These are phyloP conservation scores for Ophiosphaerella korrae DNA, from an alignment of 2,329 filamentous ascomycete genomes.

Conservation along the genomic window DNA sequence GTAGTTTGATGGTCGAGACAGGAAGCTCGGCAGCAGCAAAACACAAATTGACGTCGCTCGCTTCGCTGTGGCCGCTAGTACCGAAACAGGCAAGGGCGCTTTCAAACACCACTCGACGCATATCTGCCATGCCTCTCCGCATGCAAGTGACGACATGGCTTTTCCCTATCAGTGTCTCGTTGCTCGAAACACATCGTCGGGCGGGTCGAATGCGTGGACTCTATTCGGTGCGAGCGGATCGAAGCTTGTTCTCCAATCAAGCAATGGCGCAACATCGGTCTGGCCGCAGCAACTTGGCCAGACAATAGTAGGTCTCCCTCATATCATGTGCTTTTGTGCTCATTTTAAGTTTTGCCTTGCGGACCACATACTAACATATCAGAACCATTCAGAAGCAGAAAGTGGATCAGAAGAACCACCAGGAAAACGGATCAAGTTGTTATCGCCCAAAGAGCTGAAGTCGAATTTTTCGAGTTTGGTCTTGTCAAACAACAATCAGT, in stretches of 20 bases:
- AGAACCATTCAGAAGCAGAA: slow-evolving; percentile 24
- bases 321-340: no score
- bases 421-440: slow-evolving; percentile 51
- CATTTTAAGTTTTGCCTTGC: no score
- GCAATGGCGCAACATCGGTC: slow-evolving; percentile 34
- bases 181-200: slow-evolving; percentile 21
- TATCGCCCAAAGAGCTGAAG: slow-evolving; percentile 39
- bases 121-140: slow-evolving; percentile 9
- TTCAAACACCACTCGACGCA: slow-evolving; percentile 3
- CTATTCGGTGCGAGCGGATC: slow-evolving; percentile 77
- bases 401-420: slow-evolving; percentile 42
- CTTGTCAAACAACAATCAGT: slow-evolving; percentile 65
- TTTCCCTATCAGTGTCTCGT: slow-evolving; percentile 50
- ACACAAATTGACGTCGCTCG: slow-evolving; percentile 28
- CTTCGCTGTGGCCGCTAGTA: slow-evolving; percentile 21
- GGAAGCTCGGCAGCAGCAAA: slow-evolving; percentile 16
- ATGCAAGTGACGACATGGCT: slow-evolving; percentile 27
- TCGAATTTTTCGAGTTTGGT: slow-evolving; percentile 73
- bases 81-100: slow-evolving; percentile 7
- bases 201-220: slow-evolving; percentile 46
- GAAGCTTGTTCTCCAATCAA: slow-evolving; percentile 62
- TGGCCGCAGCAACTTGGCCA: slow-evolving; percentile 32
- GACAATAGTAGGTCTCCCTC: slow-evolving; percentile 27
- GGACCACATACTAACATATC: neutral
- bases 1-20: slow-evolving; percentile 27